Percentiles rank a stretch among this genome's conserved stretches.
These are phyloP conservation scores for Pichia sp. DNA, from an alignment of 1,139 yeast species.

Conservation along the genomic window DNA sequence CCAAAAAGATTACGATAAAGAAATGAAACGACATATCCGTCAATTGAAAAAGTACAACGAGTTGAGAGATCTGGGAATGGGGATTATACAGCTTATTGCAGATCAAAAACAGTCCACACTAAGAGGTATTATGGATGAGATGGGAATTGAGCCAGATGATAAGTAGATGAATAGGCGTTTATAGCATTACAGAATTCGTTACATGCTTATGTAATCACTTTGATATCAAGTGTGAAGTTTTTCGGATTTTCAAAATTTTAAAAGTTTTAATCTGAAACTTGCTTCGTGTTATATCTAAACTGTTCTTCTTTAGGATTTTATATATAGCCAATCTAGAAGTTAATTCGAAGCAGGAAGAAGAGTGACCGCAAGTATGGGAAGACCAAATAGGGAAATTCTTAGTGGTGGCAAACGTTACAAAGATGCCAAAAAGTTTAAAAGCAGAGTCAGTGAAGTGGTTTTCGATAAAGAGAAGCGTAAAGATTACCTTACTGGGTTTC, in stretches of 20 bases:
- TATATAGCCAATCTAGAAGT: neutral
- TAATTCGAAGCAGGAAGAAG: neutral
- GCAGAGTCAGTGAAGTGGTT: constrained; percentile 72
- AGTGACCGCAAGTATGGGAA: constrained; percentile 22
- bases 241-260: neutral
- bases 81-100: constrained; percentile 47
- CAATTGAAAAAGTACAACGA: constrained; percentile 39
- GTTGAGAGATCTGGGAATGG: constrained; percentile 47
- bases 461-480: constrained; percentile 71
- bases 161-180: neutral
- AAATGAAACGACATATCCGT: constrained; percentile 35
- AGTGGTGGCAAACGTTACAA: constrained; percentile 84
- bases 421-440: constrained; percentile 56
- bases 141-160: constrained; percentile 24
- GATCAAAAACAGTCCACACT: constrained; percentile 43
- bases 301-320: neutral
- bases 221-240: neutral
- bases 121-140: constrained; percentile 39
- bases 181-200: neutral
- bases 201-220: neutral
- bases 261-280: neutral
- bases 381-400: constrained; percentile 71
- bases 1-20: constrained; percentile 6
- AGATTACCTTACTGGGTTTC: constrained; percentile 92
- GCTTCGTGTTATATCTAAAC: neutral